Conservation (phyloP, 345 rosid species). For the Kernera saxatilis region DNA sequence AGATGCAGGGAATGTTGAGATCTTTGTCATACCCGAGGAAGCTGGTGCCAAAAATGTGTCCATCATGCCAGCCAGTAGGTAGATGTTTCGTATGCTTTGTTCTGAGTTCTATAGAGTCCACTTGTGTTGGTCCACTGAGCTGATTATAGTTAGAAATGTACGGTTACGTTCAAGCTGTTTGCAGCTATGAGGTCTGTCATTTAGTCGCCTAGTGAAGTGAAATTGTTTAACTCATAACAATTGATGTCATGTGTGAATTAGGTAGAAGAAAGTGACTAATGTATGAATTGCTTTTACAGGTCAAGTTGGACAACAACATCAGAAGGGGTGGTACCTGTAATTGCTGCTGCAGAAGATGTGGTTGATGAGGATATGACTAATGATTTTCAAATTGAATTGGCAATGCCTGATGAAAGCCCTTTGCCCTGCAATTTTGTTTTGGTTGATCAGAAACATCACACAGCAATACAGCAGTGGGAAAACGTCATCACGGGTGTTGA, state of each 20-base stretch:
- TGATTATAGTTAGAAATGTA: background rate
- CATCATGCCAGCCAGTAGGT: constrained; percentile 74
- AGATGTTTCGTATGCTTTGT: constrained; percentile 12
- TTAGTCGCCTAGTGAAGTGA: background rate
- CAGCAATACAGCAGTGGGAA: constrained; percentile 80
- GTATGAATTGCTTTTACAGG: constrained; percentile 34
- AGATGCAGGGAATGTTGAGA: constrained; percentile 61
- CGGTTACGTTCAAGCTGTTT: background rate
- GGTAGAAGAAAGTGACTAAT: background rate
- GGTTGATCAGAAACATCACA: constrained; percentile 47
- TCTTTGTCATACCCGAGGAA: constrained; percentile 59
- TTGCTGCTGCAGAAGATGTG: constrained; percentile 36
- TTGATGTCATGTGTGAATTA: background rate
- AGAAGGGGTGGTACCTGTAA: constrained; percentile 47
- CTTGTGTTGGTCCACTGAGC: background rate
- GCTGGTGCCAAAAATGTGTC: constrained; percentile 46
- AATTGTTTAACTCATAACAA: background rate
- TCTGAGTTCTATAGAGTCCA: background rate
- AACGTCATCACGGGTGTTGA: constrained; percentile 83
- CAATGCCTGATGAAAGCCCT: constrained; percentile 39
- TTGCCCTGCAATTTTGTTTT: constrained; percentile 35
- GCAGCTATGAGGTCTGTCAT: background rate
- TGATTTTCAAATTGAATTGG: constrained; percentile 31
- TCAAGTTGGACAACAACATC: constrained; percentile 68
- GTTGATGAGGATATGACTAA: constrained; percentile 21